A percentile compares a stretch with the other conserved stretches of the same genome.
Evolutionary conservation across 2,329 filamentous ascomycete species (phyloP).

Genomic region (Claviceps lovelessii): DNA sequence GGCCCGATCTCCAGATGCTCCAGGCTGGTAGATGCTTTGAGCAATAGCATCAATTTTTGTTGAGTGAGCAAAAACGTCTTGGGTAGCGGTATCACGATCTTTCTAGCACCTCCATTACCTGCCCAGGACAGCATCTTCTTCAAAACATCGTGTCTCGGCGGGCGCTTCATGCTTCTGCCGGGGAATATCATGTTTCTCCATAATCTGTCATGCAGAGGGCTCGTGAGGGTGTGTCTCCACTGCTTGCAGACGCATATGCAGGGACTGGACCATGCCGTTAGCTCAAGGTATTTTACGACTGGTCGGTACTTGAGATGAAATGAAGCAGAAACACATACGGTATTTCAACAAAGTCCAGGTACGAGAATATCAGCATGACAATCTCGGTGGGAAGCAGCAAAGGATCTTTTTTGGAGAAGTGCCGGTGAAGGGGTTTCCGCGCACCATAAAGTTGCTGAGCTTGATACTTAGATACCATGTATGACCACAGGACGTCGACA

Average conservation of each 20-base stretch:
- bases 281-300: background rate
- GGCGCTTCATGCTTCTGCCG: constrained; percentile 8
- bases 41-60: constrained; percentile 14
- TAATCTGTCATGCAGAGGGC: constrained; percentile 15
- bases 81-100: constrained; percentile 15
- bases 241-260: constrained; percentile 15
- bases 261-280: constrained; percentile 9
- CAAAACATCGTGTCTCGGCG: constrained; percentile 13
- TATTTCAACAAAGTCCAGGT: constrained; percentile 18
- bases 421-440: constrained; percentile 20
- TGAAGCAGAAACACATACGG: constrained; percentile 12
- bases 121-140: constrained; percentile 19
- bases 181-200: constrained; percentile 20
- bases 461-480: background rate
- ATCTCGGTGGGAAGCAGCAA: constrained; percentile 23
- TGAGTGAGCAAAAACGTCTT: constrained; percentile 17
- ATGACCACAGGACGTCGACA: background rate
- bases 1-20: constrained; percentile 15
- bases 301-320: background rate
- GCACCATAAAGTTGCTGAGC: constrained; percentile 17
- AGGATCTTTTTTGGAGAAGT: background rate
- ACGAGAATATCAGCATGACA: constrained; percentile 22
- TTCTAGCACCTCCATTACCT: constrained; percentile 15
- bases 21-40: constrained; percentile 14
- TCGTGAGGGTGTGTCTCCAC: constrained; percentile 17